Conservation (phyloP, 352 stramenopile species). For the Phytophthora fragariae region DNA sequence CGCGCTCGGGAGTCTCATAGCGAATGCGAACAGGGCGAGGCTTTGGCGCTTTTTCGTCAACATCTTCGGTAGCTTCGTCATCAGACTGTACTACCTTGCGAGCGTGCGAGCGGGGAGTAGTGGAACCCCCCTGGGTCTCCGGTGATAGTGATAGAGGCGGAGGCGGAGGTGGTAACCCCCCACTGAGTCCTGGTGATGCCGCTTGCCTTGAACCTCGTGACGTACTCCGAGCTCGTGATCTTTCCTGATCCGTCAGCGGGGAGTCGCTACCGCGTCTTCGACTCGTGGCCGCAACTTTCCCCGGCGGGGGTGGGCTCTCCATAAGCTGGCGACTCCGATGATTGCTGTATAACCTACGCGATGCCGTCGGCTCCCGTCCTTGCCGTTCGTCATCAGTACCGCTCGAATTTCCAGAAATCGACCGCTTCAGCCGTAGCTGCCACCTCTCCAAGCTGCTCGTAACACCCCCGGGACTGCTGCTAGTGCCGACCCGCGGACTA, state of each 20-base stretch:
- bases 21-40: conserved; percentile 71
- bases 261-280: conserved; percentile 31
- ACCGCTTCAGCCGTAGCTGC: conserved; percentile 35
- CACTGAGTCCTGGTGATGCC: conserved; percentile 28
- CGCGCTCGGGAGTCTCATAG: conserved; percentile 71
- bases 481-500: conserved; percentile 16
- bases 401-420: conserved; percentile 38
- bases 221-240: conserved; percentile 30
- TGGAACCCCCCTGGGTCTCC: conserved; percentile 17
- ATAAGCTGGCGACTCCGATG: conserved; percentile 46
- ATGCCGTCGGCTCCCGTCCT: conserved; percentile 23
- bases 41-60: conserved; percentile 34
- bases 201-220: conserved; percentile 30
- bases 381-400: conserved; percentile 40
- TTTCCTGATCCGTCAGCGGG: conserved; percentile 17
- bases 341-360: conserved; percentile 38
- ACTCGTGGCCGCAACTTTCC: conserved; percentile 31
- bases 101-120: conserved; percentile 30
- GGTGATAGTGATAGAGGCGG: conserved; percentile 32
- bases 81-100: conserved; percentile 27
- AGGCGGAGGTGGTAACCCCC: conserved; percentile 20
- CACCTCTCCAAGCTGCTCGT: conserved; percentile 39
- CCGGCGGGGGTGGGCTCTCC: conserved; percentile 45
- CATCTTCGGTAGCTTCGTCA: conserved; percentile 18
- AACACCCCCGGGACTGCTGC: conserved; percentile 19